Evolutionary conservation across 1,139 yeast species (phyloP).

Genomic region (Blastobotrys petasosporus): DNA sequence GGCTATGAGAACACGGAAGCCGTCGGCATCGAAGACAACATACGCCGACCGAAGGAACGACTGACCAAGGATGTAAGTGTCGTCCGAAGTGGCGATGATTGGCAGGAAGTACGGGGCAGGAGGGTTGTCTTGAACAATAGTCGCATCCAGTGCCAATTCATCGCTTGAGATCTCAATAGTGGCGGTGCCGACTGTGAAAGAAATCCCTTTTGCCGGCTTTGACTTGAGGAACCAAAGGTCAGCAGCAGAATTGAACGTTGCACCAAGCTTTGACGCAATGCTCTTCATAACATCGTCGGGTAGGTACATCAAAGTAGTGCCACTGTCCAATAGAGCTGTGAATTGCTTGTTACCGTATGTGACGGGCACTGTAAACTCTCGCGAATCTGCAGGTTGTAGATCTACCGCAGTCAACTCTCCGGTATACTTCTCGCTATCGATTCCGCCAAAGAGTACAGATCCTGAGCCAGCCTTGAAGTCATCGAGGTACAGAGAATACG

Average conservation of each 20-base stretch:
- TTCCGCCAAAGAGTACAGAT: slow-evolving; percentile 51
- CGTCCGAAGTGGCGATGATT: slow-evolving; percentile 35
- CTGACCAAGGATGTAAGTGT: slow-evolving; percentile 54
- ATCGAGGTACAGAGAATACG: slow-evolving; percentile 49
- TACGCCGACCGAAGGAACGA: slow-evolving; percentile 68
- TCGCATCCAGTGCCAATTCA: slow-evolving; percentile 29
- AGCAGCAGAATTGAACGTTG: slow-evolving; percentile 14
- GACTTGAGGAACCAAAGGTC: slow-evolving; percentile 17
- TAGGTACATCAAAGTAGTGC: slow-evolving; percentile 29
- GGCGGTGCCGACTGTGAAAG: slow-evolving; percentile 38
- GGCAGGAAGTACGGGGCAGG: slow-evolving; percentile 17
- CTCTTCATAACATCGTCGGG: slow-evolving; percentile 22
- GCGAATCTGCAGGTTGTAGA: slow-evolving; percentile 11
- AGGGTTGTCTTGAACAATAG: slow-evolving; percentile 15
- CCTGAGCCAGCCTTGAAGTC: slow-evolving; percentile 40
- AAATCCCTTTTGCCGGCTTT: slow-evolving; percentile 18
- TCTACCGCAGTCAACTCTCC: slow-evolving; percentile 39
- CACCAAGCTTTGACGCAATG: slow-evolving; percentile 25
- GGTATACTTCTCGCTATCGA: slow-evolving; percentile 47
- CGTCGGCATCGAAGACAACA: slow-evolving; percentile 69
- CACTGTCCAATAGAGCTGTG: slow-evolving; percentile 30
- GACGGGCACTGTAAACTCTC: slow-evolving; percentile 11
- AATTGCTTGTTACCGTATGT: slow-evolving; percentile 16
- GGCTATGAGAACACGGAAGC: slow-evolving; percentile 56
- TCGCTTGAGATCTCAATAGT: slow-evolving; percentile 38